Conservation (phyloP, 2,329 filamentous ascomycete genomes). For the Rhexocercosporidium sp. region DNA sequence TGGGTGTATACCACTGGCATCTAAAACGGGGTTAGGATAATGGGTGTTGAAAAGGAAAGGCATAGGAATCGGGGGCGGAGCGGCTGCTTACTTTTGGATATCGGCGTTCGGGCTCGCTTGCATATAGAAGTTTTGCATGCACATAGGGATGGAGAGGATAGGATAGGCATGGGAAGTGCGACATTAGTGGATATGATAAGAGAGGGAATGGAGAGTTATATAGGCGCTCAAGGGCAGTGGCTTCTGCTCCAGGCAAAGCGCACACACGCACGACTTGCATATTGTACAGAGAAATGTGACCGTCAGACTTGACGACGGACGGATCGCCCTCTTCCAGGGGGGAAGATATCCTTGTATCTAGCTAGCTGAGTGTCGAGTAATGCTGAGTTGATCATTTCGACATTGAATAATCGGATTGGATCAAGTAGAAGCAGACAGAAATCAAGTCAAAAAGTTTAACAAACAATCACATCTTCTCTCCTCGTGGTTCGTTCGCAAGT, state of each 20-base stretch:
- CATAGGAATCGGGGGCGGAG: not conserved
- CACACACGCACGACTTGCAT: constrained; percentile 10
- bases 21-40: constrained; percentile 7
- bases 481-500: too few species aligned
- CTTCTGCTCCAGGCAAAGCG: not conserved
- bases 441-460: not conserved
- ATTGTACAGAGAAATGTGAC: constrained; percentile 12
- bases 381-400: not conserved
- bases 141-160: not conserved
- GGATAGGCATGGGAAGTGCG: not conserved
- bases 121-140: constrained; percentile 1
- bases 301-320: constrained; percentile 9
- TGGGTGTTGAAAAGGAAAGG: constrained; percentile 1
- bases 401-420: not conserved
- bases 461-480: not conserved
- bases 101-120: not conserved
- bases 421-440: not conserved
- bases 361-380: not conserved
- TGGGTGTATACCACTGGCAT: constrained; percentile 7
- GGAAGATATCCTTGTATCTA: not conserved
- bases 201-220: not conserved
- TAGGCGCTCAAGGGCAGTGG: not conserved
- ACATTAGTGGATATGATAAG: not conserved
- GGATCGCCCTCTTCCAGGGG: not conserved
- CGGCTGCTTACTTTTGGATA: constrained; percentile 7